Evolutionary conservation across 768 basidiomycete species (phyloP).

Genomic region (Hygrocybe punicea): DNA sequence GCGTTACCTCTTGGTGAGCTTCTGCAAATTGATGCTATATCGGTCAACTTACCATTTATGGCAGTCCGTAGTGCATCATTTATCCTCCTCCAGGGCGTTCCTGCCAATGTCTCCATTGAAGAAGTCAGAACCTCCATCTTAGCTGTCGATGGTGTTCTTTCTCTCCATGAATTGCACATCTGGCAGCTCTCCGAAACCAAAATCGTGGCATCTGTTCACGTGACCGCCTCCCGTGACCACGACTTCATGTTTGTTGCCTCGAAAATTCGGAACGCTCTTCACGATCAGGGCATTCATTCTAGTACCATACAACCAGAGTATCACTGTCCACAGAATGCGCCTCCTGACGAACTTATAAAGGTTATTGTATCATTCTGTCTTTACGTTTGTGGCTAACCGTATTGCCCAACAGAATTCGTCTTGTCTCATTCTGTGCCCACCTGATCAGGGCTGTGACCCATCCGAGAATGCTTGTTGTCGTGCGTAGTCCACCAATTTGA

Average conservation of each 20-base stretch:
- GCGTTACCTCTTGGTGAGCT: conserved; percentile 78
- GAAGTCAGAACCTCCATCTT: conserved; percentile 80
- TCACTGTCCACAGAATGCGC: conserved; percentile 33
- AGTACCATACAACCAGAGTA: conserved; percentile 95
- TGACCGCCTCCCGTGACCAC: conserved; percentile 71
- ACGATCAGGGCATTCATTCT: conserved; percentile 90
- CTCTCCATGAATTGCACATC: conserved; percentile 90
- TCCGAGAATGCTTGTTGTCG: conserved; percentile 76
- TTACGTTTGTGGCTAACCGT: background rate
- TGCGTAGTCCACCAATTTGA: conserved; percentile 41
- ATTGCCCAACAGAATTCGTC: conserved; percentile 42
- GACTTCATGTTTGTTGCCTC: conserved; percentile 92
- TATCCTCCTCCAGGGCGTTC: conserved; percentile 93
- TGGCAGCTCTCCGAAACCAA: conserved; percentile 98
- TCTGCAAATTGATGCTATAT: background rate
- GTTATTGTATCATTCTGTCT: conserved; percentile 31
- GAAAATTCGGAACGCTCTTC: conserved; percentile 79
- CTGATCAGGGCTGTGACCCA: conserved; percentile 64
- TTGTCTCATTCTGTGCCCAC: conserved; percentile 71
- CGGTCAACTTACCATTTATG: background rate
- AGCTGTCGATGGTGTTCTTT: conserved; percentile 77
- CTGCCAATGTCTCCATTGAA: conserved; percentile 84
- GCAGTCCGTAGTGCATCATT: conserved; percentile 86
- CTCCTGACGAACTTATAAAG: conserved; percentile 49
- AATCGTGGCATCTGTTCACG: conserved; percentile 93